These are phyloP conservation scores for Penicillium sp. DNA, from an alignment of 2,329 filamentous ascomycete species.

Conservation along the genomic window DNA sequence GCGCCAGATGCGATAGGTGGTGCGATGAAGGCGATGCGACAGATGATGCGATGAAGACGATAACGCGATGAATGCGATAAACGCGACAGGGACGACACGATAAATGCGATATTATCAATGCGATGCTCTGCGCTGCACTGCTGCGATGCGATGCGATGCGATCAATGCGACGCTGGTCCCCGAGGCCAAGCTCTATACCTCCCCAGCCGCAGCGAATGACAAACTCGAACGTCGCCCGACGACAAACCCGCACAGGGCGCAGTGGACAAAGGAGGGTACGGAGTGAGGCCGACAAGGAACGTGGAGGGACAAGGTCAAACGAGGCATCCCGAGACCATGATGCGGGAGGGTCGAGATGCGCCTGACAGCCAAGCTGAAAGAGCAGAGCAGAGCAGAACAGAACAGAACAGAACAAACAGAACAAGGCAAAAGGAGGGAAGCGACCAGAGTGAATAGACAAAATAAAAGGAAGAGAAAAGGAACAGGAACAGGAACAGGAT, in stretches of 20 bases:
- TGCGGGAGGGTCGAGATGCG: background rate
- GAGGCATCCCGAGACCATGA: slow-evolving; percentile 6
- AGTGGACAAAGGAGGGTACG: slow-evolving; percentile 3
- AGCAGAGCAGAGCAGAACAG: background rate
- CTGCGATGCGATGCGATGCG: background rate
- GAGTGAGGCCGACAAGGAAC: slow-evolving; percentile 11
- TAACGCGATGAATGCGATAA: background rate
- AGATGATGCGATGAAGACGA: background rate
- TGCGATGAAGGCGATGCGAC: background rate
- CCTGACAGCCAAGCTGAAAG: background rate
- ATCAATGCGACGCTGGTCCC: background rate
- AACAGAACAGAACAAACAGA: background rate
- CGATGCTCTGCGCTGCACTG: too few species aligned
- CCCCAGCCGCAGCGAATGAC: background rate
- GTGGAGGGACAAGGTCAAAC: background rate
- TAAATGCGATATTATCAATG: background rate
- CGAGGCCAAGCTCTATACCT: too few species aligned
- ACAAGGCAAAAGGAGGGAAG: background rate
- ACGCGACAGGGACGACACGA: too few species aligned
- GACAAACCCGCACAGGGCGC: background rate
- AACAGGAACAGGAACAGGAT: background rate
- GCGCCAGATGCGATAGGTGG: too few species aligned
- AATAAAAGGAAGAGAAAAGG: background rate
- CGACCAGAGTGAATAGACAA: slow-evolving; percentile 1
- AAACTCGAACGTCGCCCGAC: background rate